These are phyloP conservation scores for Mycena floridula DNA, from an alignment of 768 basidiomycete genomes.

Conservation along the genomic window DNA sequence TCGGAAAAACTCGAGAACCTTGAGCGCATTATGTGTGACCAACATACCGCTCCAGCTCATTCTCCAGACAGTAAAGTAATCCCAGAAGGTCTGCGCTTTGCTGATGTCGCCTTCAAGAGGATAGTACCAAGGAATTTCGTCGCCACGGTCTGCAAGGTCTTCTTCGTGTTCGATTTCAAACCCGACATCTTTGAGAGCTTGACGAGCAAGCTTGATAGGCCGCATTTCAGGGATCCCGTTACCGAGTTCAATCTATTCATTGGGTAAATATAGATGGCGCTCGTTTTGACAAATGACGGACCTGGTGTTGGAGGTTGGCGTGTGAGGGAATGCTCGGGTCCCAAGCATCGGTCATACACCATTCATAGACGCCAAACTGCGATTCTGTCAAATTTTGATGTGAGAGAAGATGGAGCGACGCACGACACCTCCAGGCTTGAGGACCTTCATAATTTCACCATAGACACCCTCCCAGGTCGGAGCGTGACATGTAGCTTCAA, in stretches of 20 bases:
- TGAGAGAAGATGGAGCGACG: conserved; percentile 23
- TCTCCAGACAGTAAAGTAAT: conserved; percentile 82
- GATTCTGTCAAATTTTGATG: conserved; percentile 1
- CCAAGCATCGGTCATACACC: conserved; percentile 97
- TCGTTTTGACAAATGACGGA: too few species aligned
- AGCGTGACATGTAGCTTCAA: conserved; percentile 96
- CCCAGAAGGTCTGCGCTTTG: conserved; percentile 94
- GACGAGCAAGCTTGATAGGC: conserved; percentile 55
- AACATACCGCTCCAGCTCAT: conserved; percentile 85
- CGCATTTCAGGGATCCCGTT: conserved; percentile 99
- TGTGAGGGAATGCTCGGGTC: conserved; percentile 81
- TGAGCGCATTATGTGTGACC: conserved; percentile 76
- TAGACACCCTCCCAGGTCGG: conserved; percentile 96
- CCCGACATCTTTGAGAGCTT: conserved; percentile 82
- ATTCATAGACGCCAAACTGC: conserved; percentile 97
- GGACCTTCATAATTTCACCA: conserved; percentile 83
- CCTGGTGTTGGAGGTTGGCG: conserved; percentile 86
- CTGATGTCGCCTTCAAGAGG: conserved; percentile 89
- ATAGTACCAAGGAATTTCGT: conserved; percentile 88
- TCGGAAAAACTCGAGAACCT: conserved; percentile 70
- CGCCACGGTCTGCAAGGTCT: conserved; percentile 84
- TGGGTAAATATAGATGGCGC: too few species aligned
- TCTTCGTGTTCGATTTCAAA: conserved; percentile 89
- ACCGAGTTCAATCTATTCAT: conserved; percentile 88
- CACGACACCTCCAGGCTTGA: conserved; percentile 94